phyloP scores from a whole-genome alignment of 2,329 filamentous ascomycete genomes.

The Fusarium proliferatum region DNA sequence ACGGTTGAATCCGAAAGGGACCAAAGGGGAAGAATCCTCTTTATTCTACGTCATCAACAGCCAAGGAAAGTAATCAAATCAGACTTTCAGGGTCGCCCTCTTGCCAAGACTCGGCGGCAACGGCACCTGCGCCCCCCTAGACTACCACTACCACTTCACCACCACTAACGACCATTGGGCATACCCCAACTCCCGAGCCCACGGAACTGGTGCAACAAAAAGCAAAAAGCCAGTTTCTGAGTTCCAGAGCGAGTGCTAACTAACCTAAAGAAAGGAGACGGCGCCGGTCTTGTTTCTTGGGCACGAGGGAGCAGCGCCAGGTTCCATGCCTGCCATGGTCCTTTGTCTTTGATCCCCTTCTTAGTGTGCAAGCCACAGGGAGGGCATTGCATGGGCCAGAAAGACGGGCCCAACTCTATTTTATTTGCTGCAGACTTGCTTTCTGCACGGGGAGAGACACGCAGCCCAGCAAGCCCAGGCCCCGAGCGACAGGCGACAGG shows the following conservation, averaged over 20 bases:
- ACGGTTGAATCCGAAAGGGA: not conserved
- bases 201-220: slow-evolving; percentile 27
- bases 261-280: not conserved
- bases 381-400: not conserved
- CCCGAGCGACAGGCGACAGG: not conserved
- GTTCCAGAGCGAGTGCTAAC: not conserved
- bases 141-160: not conserved
- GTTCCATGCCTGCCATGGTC: not conserved
- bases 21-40: not conserved
- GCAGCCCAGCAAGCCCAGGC: not conserved
- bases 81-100: slow-evolving; percentile 36
- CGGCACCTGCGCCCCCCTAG: slow-evolving; percentile 27
- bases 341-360: not conserved
- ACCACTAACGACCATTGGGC: not conserved
- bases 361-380: not conserved
- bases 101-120: slow-evolving; percentile 42
- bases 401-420: slow-evolving; percentile 42
- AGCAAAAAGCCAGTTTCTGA: not conserved
- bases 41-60: not conserved
- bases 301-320: slow-evolving; percentile 13
- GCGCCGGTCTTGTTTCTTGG: not conserved
- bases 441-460: not conserved
- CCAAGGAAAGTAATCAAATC: slow-evolving; percentile 8
- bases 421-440: slow-evolving; percentile 21
- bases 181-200: slow-evolving; percentile 33